Conservation (phyloP, 192 early-diverging fungal genomes). For the Cetraspora pellucida region DNA sequence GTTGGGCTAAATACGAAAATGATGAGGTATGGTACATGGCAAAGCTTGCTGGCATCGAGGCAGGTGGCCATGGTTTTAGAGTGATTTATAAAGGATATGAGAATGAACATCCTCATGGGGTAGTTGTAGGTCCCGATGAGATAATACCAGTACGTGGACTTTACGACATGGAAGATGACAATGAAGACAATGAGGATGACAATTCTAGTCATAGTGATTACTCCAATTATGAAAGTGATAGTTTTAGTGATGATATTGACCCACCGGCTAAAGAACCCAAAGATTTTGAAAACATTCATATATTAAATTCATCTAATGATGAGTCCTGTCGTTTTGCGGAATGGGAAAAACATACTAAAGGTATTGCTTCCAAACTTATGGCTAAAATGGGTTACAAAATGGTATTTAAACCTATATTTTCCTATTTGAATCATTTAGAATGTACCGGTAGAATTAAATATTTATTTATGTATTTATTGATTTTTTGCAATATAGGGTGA, state of each 20-base stretch:
- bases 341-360: constrained; percentile 32
- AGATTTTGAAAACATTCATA: background rate
- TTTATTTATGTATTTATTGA: too few relatives aligned
- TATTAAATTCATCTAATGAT: background rate
- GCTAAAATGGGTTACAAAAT: constrained; percentile 30
- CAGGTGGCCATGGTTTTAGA: background rate
- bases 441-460: too few relatives aligned
- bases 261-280: background rate
- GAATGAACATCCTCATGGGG: constrained; percentile 5
- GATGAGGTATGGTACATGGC: constrained; percentile 22
- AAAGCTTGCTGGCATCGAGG: constrained; percentile 1
- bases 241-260: background rate
- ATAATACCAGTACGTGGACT: constrained; percentile 17
- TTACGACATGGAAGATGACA: background rate
- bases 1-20: constrained; percentile 15
- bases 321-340: constrained; percentile 6
- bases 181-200: background rate
- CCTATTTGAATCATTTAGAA: background rate
- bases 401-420: constrained; percentile 3
- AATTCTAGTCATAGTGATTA: constrained; percentile 1
- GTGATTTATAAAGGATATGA: constrained; percentile 22
- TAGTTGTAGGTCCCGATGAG: constrained; percentile 10
- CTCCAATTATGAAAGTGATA: background rate
- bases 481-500: background rate
- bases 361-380: constrained; percentile 6